phyloP scores from a whole-genome alignment of 495 filamentous ascomycete genomes.

The Evernia prunastri region DNA sequence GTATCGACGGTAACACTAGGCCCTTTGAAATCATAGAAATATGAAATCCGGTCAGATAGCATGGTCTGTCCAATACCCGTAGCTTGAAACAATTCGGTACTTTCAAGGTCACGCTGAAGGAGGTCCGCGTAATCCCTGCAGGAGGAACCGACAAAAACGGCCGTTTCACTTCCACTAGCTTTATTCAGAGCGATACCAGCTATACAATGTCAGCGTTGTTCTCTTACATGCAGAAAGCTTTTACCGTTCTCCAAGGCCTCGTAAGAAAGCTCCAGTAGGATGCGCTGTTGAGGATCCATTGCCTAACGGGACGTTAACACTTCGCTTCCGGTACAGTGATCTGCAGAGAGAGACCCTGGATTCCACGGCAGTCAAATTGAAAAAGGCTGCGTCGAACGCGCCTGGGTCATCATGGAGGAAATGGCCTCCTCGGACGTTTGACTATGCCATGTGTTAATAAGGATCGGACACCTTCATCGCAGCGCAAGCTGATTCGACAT shows the following conservation, averaged over 20 bases:
- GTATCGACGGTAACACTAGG: conserved; percentile 29
- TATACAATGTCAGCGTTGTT: background rate
- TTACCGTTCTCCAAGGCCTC: conserved; percentile 44
- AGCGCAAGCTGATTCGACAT: background rate
- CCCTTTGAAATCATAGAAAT: conserved; percentile 27
- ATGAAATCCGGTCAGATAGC: conserved; percentile 26
- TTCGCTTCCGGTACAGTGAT: conserved; percentile 40
- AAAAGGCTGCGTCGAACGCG: conserved; percentile 43
- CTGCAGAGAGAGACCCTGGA: conserved; percentile 25
- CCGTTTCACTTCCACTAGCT: conserved; percentile 39
- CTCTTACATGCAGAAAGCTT: background rate
- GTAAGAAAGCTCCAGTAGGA: conserved; percentile 45
- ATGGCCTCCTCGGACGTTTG: conserved; percentile 18
- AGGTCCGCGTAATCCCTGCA: conserved; percentile 30
- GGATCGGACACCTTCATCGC: background rate
- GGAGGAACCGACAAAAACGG: conserved; percentile 31
- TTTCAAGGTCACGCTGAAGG: conserved; percentile 25
- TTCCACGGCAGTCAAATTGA: conserved; percentile 44
- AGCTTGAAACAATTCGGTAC: conserved; percentile 22
- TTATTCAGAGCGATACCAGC: conserved; percentile 30
- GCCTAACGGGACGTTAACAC: conserved; percentile 35
- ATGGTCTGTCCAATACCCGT: conserved; percentile 33
- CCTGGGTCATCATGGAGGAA: conserved; percentile 36
- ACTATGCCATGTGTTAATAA: background rate
- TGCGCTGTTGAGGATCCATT: conserved; percentile 36